Conservation (phyloP, 179 eudicot genomes). For the Beta corolliflora region DNA sequence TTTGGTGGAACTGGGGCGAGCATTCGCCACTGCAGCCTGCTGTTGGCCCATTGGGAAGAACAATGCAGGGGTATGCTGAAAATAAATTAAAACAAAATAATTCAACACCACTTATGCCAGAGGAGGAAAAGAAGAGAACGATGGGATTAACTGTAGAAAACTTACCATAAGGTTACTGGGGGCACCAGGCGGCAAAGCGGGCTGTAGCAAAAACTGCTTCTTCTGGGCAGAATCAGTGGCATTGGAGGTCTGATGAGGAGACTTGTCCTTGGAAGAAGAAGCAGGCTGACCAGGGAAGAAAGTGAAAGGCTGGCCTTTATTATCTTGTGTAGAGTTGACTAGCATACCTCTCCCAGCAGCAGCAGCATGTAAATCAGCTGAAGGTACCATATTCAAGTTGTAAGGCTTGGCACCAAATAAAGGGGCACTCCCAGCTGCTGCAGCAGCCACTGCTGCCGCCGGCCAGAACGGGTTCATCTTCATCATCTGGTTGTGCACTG, state of each 20-base stretch:
- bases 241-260: slow-evolving; percentile 46
- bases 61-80: slow-evolving; percentile 79
- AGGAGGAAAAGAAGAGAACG: neutral
- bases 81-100: neutral
- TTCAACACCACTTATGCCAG: neutral
- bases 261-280: slow-evolving; percentile 52
- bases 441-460: slow-evolving; percentile 32
- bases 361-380: slow-evolving; percentile 56
- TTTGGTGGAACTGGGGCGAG: slow-evolving; percentile 52
- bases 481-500: slow-evolving; percentile 63
- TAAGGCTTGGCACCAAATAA: slow-evolving; percentile 73
- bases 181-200: slow-evolving; percentile 68
- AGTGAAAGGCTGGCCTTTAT: slow-evolving; percentile 54
- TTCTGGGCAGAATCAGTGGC: slow-evolving; percentile 63
- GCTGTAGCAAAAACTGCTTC: slow-evolving; percentile 76
- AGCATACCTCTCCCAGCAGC: slow-evolving; percentile 44
- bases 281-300: slow-evolving; percentile 60
- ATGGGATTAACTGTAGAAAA: neutral
- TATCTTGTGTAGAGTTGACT: slow-evolving; percentile 48
- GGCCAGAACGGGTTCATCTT: slow-evolving; percentile 90
- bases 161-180: slow-evolving; percentile 75
- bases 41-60: slow-evolving; percentile 93
- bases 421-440: slow-evolving; percentile 61
- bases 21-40: slow-evolving; percentile 51
- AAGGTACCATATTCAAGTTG: slow-evolving; percentile 65